These are phyloP conservation scores for Ceratocystis albifundus DNA, from an alignment of 2,329 filamentous ascomycete species.

Conservation along the genomic window DNA sequence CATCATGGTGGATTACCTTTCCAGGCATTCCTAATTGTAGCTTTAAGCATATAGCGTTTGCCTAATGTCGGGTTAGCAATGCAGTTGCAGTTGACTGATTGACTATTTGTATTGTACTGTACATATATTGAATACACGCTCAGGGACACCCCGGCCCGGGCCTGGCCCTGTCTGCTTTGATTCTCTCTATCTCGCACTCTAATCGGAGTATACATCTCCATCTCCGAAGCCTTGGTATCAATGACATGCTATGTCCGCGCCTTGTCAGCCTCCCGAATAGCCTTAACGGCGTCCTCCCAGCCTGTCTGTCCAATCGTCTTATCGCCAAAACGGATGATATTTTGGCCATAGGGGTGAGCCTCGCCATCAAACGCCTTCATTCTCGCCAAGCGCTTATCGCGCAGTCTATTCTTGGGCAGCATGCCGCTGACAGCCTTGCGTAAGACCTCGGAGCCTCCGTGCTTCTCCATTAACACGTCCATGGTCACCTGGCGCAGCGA, in stretches of 20 bases:
- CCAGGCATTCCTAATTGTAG: too few species aligned
- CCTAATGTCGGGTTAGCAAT: too few species aligned
- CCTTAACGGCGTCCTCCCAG: constrained; percentile 42
- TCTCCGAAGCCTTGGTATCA: not conserved
- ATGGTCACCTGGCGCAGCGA: constrained; percentile 80
- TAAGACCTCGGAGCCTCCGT: constrained; percentile 83
- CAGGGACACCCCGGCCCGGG: not conserved
- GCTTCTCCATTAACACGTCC: constrained; percentile 89
- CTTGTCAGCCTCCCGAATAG: constrained; percentile 40
- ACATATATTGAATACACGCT: constrained; percentile 23
- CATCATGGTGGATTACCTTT: too few species aligned
- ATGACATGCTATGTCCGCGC: constrained; percentile 38
- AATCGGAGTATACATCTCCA: not conserved
- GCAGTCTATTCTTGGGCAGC: constrained; percentile 90
- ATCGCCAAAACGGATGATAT: constrained; percentile 63
- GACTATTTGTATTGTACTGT: constrained; percentile 16
- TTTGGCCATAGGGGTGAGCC: constrained; percentile 81
- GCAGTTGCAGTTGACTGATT: too few species aligned
- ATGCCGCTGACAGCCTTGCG: constrained; percentile 89
- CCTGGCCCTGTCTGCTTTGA: constrained; percentile 3
- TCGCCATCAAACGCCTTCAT: constrained; percentile 94
- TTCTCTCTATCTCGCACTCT: constrained; percentile 7
- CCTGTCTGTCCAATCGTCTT: constrained; percentile 42
- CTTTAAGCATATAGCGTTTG: too few species aligned
- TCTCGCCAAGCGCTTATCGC: constrained; percentile 75